These are phyloP conservation scores for Colletotrichum gloeosporioides DNA, from an alignment of 2,329 filamentous ascomycete species.

Conservation along the genomic window DNA sequence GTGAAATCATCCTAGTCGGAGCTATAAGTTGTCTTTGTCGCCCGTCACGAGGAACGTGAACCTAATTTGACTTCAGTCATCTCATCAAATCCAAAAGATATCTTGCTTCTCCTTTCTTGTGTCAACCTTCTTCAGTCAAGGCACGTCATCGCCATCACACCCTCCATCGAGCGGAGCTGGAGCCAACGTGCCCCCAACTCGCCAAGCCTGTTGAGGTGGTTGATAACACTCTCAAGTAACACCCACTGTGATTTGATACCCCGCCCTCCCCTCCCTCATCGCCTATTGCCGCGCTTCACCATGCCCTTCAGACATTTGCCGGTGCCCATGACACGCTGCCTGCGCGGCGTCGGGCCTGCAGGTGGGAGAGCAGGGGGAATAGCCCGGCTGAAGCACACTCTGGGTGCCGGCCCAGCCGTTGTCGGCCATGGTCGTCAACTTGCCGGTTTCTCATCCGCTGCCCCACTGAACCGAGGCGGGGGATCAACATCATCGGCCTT, in stretches of 20 bases:
- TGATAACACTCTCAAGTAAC: constrained; percentile 4
- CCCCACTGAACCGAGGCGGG: constrained; percentile 6
- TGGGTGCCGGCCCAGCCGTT: not conserved
- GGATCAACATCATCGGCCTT: not conserved
- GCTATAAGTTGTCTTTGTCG: constrained; percentile 15
- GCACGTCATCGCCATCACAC: not conserved
- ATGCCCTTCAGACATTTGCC: constrained; percentile 17
- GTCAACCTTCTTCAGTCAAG: not conserved
- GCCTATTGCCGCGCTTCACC: not conserved
- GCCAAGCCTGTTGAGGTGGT: not conserved
- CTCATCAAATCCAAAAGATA: not conserved
- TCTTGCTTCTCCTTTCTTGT: not conserved
- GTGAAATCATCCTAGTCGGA: constrained; percentile 1
- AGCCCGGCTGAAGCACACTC: constrained; percentile 1
- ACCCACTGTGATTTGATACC: not conserved
- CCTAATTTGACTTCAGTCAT: constrained; percentile 10
- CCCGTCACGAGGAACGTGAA: not conserved
- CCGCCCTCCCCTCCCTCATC: not conserved
- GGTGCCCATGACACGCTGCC: constrained; percentile 6
- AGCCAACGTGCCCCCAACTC: not conserved
- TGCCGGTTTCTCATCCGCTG: constrained; percentile 11
- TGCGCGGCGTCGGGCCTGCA: not conserved
- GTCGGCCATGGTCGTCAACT: constrained; percentile 3
- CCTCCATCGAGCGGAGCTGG: not conserved
- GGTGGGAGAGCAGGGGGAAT: not conserved